Evolutionary conservation across 1,284 basidiomycete species (phyloP).

Genomic region (Ceratobasidium sp.): DNA sequence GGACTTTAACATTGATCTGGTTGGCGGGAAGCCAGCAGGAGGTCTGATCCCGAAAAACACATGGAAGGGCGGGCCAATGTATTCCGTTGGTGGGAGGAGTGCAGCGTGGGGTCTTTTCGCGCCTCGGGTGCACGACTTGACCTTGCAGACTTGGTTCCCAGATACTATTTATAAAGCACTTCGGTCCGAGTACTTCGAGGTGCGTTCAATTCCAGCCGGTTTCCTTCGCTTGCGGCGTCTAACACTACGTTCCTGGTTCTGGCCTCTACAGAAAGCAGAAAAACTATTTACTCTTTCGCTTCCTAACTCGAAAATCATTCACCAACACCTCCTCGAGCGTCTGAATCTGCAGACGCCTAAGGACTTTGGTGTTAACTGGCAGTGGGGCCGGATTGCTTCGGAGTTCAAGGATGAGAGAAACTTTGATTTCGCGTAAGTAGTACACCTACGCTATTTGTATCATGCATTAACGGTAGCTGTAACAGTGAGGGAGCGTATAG

Average conservation of each 20-base stretch:
- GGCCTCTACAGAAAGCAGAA: constrained; percentile 45
- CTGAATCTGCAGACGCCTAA: constrained; percentile 49
- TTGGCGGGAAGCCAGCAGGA: no score
- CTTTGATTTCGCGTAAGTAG: constrained; percentile 50
- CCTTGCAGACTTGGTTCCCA: constrained; percentile 37
- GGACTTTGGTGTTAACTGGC: constrained; percentile 43
- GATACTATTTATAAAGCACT: constrained; percentile 16
- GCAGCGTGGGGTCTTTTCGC: constrained; percentile 50
- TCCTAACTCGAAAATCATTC: constrained; percentile 43
- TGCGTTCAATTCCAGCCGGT: no score
- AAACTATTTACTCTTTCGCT: constrained; percentile 45
- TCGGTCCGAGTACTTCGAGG: constrained; percentile 6
- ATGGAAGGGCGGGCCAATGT: constrained; percentile 50
- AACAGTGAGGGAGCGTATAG: constrained; percentile 50
- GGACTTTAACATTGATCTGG: constrained; percentile 35
- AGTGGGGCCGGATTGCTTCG: constrained; percentile 51
- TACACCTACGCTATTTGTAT: no score
- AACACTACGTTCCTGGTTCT: no score
- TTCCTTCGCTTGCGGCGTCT: no score
- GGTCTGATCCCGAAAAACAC: background rate
- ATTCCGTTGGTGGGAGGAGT: constrained; percentile 48
- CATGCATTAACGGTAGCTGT: no score
- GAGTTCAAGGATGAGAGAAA: constrained; percentile 49
- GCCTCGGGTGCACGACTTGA: constrained; percentile 49
- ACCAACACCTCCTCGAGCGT: constrained; percentile 49